Conservation (phyloP, 768 basidiomycete species). For the Pleurotus djamor region DNA sequence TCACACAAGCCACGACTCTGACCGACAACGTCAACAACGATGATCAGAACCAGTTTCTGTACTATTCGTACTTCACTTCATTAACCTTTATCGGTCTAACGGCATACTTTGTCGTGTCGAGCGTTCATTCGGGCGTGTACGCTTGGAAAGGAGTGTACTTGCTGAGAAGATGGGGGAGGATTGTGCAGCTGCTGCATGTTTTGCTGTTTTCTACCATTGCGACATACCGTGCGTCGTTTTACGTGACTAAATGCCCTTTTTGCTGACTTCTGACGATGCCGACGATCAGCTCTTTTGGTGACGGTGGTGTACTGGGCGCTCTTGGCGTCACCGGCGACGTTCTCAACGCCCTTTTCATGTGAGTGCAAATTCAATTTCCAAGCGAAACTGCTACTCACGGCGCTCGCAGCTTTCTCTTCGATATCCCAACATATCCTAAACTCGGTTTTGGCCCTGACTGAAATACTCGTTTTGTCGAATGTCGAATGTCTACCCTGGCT, state of each 20-base stretch:
- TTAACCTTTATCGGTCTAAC: slow-evolving; percentile 61
- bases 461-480: slow-evolving; percentile 51
- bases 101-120: slow-evolving; percentile 60
- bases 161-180: slow-evolving; percentile 56
- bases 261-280: neutral
- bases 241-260: too few relatives aligned
- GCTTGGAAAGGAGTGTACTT: slow-evolving; percentile 41
- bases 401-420: slow-evolving; percentile 12
- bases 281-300: slow-evolving; percentile 54
- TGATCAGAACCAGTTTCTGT: slow-evolving; percentile 16
- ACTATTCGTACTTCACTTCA: slow-evolving; percentile 63
- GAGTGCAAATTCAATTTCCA: slow-evolving; percentile 14
- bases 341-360: slow-evolving; percentile 37
- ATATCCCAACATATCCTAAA: slow-evolving; percentile 65
- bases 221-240: slow-evolving; percentile 53
- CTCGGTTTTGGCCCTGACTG: slow-evolving; percentile 50
- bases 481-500: slow-evolving; percentile 50
- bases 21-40: slow-evolving; percentile 25
- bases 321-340: slow-evolving; percentile 39
- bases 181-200: slow-evolving; percentile 56
- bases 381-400: neutral
- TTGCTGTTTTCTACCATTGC: slow-evolving; percentile 47
- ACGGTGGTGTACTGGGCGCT: slow-evolving; percentile 64
- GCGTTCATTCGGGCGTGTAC: slow-evolving; percentile 49
- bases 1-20: slow-evolving; percentile 25